Conservation (phyloP, 306 rosid species). For the Calophaca sinica region DNA sequence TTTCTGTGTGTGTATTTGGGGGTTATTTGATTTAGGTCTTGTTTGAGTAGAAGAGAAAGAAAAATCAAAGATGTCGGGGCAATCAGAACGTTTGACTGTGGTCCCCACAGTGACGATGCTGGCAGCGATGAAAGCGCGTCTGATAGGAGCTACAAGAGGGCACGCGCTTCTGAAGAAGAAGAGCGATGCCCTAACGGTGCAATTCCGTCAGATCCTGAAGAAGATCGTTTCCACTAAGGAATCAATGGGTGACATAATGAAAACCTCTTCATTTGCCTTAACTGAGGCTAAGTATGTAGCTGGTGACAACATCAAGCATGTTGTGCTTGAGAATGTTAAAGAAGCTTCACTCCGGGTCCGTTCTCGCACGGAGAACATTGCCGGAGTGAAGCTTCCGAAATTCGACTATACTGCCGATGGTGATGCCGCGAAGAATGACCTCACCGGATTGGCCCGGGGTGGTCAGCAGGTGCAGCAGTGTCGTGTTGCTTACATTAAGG, state of each 20-base stretch:
- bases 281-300: conserved; percentile 96
- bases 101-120: conserved; percentile 98
- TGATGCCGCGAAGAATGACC: conserved; percentile 77
- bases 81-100: conserved; percentile 88
- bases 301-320: conserved; percentile 87
- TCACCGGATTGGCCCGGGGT: conserved; percentile 93
- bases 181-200: conserved; percentile 94
- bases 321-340: conserved; percentile 84
- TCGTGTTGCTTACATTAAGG: conserved; percentile 81
- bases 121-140: conserved; percentile 83
- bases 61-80: conserved; percentile 70
- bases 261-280: conserved; percentile 79
- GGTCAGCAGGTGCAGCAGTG: conserved; percentile 96
- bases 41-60: conserved; percentile 25
- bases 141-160: conserved; percentile 91
- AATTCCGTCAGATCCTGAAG: conserved; percentile 85
- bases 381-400: conserved; percentile 94
- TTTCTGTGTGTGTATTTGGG: not conserved
- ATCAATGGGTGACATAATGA: conserved; percentile 96
- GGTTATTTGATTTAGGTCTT: conserved; percentile 31
- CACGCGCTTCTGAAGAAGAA: conserved; percentile 98
- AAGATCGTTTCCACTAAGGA: conserved; percentile 92
- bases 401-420: conserved; percentile 76
- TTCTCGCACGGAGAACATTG: conserved; percentile 82
- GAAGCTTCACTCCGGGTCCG: conserved; percentile 85